A percentile compares a stretch with the other conserved stretches of the same genome.
Evolutionary conservation across 164 flowering plant genomes (phyloP).

Genomic region (Macadamia integrifolia): DNA sequence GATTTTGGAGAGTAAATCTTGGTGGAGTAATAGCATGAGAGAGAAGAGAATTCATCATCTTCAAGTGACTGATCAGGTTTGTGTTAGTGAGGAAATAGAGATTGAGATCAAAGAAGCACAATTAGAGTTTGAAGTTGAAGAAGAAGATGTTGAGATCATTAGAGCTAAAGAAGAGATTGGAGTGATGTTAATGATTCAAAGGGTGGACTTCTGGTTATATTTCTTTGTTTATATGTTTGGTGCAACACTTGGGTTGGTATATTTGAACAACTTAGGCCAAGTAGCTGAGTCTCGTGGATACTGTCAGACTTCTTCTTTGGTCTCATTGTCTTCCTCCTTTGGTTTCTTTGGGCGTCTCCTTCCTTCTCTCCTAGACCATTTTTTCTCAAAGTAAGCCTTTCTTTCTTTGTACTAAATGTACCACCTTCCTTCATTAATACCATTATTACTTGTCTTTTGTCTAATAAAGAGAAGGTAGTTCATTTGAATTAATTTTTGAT

Average conservation of each 20-base stretch:
- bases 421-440: too few relatives aligned
- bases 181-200: slow-evolving; percentile 45
- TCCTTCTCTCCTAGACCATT: slow-evolving; percentile 60
- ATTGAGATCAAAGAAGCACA: neutral
- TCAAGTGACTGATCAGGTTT: neutral
- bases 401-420: neutral
- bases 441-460: neutral
- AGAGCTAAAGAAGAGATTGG: slow-evolving; percentile 53
- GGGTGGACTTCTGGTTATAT: slow-evolving; percentile 91
- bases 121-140: neutral
- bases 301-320: slow-evolving; percentile 48
- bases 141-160: neutral
- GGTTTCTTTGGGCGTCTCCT: slow-evolving; percentile 88
- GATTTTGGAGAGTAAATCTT: slow-evolving; percentile 1
- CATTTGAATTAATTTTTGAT: neutral
- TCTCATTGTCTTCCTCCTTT: slow-evolving; percentile 77
- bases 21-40: slow-evolving; percentile 9
- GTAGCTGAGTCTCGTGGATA: slow-evolving; percentile 80
- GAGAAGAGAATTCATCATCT: neutral
- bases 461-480: too few relatives aligned
- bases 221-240: slow-evolving; percentile 68
- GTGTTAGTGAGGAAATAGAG: neutral
- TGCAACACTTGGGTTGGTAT: slow-evolving; percentile 80
- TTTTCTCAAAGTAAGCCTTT: slow-evolving; percentile 42
- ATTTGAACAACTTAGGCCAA: slow-evolving; percentile 82